Percentiles rank a stretch among this genome's conserved stretches.
Evolutionary conservation across 2,329 filamentous ascomycete species (phyloP).

Genomic region (Aspergillus tubingensis): DNA sequence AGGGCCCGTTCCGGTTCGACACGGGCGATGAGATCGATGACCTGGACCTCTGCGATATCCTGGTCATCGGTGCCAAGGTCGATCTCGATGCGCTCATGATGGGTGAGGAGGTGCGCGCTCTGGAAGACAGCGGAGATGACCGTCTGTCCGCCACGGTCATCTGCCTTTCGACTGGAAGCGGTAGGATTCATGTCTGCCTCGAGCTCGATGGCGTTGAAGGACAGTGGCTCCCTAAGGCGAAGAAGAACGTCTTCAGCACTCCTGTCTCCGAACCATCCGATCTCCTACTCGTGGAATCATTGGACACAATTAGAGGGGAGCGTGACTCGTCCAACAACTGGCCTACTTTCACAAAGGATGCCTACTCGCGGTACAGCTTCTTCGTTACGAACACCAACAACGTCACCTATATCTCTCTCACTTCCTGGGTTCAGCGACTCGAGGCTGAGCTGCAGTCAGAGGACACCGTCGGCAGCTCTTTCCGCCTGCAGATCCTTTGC

Average conservation of each 20-base stretch:
- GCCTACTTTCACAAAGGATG: slow-evolving; percentile 59
- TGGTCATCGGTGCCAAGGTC: slow-evolving; percentile 56
- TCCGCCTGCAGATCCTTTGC: slow-evolving; percentile 59
- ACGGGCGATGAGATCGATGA: slow-evolving; percentile 54
- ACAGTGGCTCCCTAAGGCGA: slow-evolving; percentile 60
- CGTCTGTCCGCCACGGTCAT: slow-evolving; percentile 60
- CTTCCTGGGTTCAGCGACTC: slow-evolving; percentile 58
- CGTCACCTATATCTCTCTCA: slow-evolving; percentile 58
- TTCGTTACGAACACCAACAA: slow-evolving; percentile 59
- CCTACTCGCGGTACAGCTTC: slow-evolving; percentile 58
- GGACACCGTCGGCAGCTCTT: slow-evolving; percentile 54
- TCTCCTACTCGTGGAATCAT: slow-evolving; percentile 47
- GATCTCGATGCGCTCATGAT: slow-evolving; percentile 55
- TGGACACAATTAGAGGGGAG: slow-evolving; percentile 42
- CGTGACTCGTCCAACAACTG: slow-evolving; percentile 37
- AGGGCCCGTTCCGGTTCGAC: slow-evolving; percentile 61
- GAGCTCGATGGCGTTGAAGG: slow-evolving; percentile 64
- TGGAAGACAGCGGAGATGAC: slow-evolving; percentile 49
- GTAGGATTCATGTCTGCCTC: slow-evolving; percentile 60
- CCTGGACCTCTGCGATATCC: slow-evolving; percentile 62
- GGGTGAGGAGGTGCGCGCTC: slow-evolving; percentile 50
- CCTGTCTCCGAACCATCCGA: slow-evolving; percentile 46
- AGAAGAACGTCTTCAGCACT: slow-evolving; percentile 43
- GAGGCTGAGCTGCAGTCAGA: slow-evolving; percentile 58
- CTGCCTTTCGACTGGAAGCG: slow-evolving; percentile 58